Evolutionary conservation across 2,329 filamentous ascomycete genomes (phyloP).

Genomic region (Xylaria sp.): DNA sequence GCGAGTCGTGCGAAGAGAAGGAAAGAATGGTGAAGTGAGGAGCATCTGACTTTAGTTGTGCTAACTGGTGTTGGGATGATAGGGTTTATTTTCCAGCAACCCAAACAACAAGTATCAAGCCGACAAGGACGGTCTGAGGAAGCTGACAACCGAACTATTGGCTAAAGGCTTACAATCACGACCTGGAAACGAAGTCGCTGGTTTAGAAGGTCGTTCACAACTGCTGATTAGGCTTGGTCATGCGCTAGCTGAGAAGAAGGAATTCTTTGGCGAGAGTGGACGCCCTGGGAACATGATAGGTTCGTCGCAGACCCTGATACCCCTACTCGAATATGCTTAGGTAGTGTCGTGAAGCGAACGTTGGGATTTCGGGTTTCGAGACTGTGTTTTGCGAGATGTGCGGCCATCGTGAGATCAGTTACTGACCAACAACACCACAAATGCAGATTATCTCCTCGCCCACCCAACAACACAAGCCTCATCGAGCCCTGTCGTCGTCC

Average conservation of each 20-base stretch:
- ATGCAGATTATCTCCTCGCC: constrained; percentile 87
- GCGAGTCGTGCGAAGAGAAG: not conserved
- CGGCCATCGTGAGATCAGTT: not conserved
- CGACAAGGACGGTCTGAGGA: constrained; percentile 82
- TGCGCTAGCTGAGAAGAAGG: constrained; percentile 78
- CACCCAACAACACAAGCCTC: constrained; percentile 91
- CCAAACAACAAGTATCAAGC: constrained; percentile 86
- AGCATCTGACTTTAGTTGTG: not conserved
- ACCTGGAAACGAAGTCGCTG: constrained; percentile 82
- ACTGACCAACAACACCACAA: constrained; percentile 34
- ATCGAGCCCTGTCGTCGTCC: constrained; percentile 84
- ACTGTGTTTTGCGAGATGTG: not conserved
- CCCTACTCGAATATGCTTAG: not conserved
- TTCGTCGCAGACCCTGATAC: constrained; percentile 56
- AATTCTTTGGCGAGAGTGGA: constrained; percentile 85
- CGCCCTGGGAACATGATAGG: constrained; percentile 95
- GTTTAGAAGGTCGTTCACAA: constrained; percentile 84
- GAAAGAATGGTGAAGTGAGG: not conserved
- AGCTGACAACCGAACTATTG: constrained; percentile 78
- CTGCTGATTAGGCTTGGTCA: constrained; percentile 80
- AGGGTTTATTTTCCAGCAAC: constrained; percentile 88
- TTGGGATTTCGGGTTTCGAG: not conserved
- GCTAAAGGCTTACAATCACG: constrained; percentile 86
- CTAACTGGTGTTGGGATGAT: constrained; percentile 22
- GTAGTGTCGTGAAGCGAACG: no score